These are phyloP conservation scores for Dorcoceras hygrometricum DNA, from an alignment of 257 asterid genomes.

Conservation along the genomic window DNA sequence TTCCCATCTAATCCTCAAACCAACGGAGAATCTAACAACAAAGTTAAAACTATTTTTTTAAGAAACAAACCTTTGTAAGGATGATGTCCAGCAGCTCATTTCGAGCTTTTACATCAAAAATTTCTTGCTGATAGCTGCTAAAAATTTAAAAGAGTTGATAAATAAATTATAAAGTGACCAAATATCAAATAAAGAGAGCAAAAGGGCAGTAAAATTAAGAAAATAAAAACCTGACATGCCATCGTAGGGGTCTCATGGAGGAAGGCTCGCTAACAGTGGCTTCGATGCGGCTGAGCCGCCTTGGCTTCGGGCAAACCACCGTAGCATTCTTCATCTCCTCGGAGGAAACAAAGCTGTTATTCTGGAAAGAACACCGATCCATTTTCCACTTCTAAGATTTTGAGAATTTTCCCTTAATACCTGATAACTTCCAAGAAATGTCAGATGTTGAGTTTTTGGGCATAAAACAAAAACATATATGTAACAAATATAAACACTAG, in stretches of 20 bases:
- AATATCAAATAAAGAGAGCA: background rate
- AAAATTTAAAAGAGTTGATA: background rate
- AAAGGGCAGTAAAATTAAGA: background rate
- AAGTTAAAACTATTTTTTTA: background rate
- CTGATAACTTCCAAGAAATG: slow-evolving; percentile 25
- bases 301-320: slow-evolving; percentile 91
- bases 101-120: slow-evolving; percentile 73
- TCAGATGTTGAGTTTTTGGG: background rate
- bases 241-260: slow-evolving; percentile 43
- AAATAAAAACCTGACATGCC: slow-evolving; percentile 63
- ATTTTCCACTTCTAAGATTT: slow-evolving; percentile 33
- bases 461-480: background rate
- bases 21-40: background rate
- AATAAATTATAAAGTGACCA: background rate
- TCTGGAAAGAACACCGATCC: too few relatives aligned
- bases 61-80: slow-evolving; percentile 58
- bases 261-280: slow-evolving; percentile 43
- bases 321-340: slow-evolving; percentile 24
- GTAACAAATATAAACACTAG: background rate
- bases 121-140: slow-evolving; percentile 71
- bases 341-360: too few relatives aligned
- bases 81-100: slow-evolving; percentile 79
- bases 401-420: slow-evolving; percentile 13
- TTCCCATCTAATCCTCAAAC: slow-evolving; percentile 16
- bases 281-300: slow-evolving; percentile 60